phyloP scores from a whole-genome alignment of 768 basidiomycete species.

The Boletus reticulatus region DNA sequence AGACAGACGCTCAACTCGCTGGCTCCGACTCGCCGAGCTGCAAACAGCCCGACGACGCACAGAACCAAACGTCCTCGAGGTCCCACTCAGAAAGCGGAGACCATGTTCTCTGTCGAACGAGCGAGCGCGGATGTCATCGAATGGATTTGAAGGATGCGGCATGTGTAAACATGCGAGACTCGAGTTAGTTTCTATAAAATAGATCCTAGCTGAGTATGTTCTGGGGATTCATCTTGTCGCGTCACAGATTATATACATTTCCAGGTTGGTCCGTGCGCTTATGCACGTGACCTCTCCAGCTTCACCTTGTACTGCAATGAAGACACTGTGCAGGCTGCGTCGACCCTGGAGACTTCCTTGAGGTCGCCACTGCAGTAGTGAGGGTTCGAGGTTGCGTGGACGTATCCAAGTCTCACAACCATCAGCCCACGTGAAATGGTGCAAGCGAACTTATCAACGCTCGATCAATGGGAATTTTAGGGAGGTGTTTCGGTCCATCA shows the following conservation, averaged over 20 bases:
- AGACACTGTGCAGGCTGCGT: no score
- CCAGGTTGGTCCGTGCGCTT: slow-evolving; percentile 34
- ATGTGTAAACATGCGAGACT: slow-evolving; percentile 80
- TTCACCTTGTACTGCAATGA: no score
- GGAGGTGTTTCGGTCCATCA: neutral
- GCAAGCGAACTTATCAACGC: no score
- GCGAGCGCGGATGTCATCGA: slow-evolving; percentile 65
- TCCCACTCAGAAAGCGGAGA: slow-evolving; percentile 25
- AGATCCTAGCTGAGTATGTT: slow-evolving; percentile 83
- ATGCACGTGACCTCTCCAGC: slow-evolving; percentile 25
- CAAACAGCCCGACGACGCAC: slow-evolving; percentile 18
- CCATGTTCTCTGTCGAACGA: slow-evolving; percentile 70
- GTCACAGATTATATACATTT: slow-evolving; percentile 33
- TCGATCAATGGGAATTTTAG: neutral
- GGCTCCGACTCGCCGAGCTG: no score
- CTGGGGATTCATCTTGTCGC: slow-evolving; percentile 37
- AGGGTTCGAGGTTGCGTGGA: no score
- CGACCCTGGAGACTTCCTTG: no score
- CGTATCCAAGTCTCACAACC: neutral
- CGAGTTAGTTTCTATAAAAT: slow-evolving; percentile 77
- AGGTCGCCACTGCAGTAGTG: no score
- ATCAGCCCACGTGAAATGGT: neutral
- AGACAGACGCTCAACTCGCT: no score
- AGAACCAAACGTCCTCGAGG: slow-evolving; percentile 67
- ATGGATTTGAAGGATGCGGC: slow-evolving; percentile 43